Base-by-base conservation (phyloP, 148 eudicot species). In the Amaranthus hypochondriacus region DNA sequence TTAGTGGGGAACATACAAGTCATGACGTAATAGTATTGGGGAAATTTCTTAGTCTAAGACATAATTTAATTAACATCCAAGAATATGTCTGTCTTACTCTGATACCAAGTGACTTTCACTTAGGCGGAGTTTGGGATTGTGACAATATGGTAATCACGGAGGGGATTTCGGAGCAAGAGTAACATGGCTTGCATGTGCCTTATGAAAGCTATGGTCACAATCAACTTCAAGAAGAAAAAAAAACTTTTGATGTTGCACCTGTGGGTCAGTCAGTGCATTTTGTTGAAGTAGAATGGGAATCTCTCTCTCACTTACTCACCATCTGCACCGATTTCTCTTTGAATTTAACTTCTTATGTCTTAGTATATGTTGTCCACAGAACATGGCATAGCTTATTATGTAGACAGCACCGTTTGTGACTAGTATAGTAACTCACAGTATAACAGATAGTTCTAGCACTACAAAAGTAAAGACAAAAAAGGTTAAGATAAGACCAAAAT, bases 101-200 rank as follows among this genome's bases (percentile, higher is more conserved):
- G 66, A 28, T 48, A 7, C 47, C 47, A 28, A 28, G 39, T 28
- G 39, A 28, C 39, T 28, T 28, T 28, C 39, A 28, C 39, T 28
- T 28, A 28, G 39, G 39, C 39, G 39, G 39, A 28, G 39, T 28
- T 28, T 28, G 39, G 39, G 39, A 28, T 28, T 28, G 39, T 28
- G 39, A 28, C 39, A 28, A 28, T 28, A 28, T 28, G 39, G 39
- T 28, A 28, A 28, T 28, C 39, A 28, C 39, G 39, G 63, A 47
- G 71, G 59, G 55, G 70, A 67, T 75, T 62, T 62, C 69, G 50
- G 74, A 52, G 83, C 80, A 86, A 80, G 87, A 83, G 88, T 89
- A 91, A 91, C 93, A 89, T 89, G 91, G 84, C 66, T 63, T 83
- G 77, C 97, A 91, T 84, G 91, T 91, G 89, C 85, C 44, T 50